These are phyloP conservation scores for Francoa sonchifolia DNA, from an alignment of 441 rosid species.

Conservation along the genomic window DNA sequence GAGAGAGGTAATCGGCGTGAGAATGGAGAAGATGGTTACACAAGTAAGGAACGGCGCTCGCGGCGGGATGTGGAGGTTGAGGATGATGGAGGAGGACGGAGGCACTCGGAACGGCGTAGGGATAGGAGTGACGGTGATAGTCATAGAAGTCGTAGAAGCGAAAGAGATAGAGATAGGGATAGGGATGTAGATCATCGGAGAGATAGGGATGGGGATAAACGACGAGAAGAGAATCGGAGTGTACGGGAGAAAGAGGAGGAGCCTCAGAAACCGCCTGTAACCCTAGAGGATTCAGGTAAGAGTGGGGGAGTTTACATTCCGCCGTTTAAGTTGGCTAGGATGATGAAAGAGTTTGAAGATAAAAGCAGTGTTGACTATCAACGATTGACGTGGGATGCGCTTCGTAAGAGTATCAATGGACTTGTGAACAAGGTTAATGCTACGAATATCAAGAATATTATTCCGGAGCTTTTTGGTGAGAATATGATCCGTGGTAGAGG, in stretches of 20 bases:
- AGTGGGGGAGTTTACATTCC: conserved; percentile 88
- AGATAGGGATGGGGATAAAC: conserved; percentile 19
- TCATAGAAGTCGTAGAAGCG: conserved; percentile 18
- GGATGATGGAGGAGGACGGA: conserved; percentile 15
- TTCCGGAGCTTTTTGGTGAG: conserved; percentile 78
- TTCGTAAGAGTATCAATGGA: conserved; percentile 84
- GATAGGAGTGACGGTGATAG: conserved; percentile 17
- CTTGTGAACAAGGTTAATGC: conserved; percentile 81
- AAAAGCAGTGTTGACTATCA: conserved; percentile 78
- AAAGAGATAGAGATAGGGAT: conserved; percentile 17
- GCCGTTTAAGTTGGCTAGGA: conserved; percentile 71
- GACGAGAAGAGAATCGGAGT: conserved; percentile 17
- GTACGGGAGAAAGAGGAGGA: conserved; percentile 23
- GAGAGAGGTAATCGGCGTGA: conserved; percentile 16
- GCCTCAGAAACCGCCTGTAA: conserved; percentile 20
- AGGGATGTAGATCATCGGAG: conserved; percentile 15
- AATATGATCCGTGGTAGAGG: conserved; percentile 86
- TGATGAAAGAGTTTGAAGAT: conserved; percentile 83
- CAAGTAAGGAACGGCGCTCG: conserved; percentile 16
- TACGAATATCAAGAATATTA: conserved; percentile 72
- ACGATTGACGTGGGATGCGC: conserved; percentile 90
- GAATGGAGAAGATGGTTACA: conserved; percentile 22
- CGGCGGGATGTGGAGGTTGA: conserved; percentile 18
- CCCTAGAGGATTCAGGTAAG: conserved; percentile 35
- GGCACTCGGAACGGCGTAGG: conserved; percentile 18